Evolutionary conservation across 2,329 filamentous ascomycete genomes (phyloP).

Genomic region (Paraphoma chrysanthemicola): DNA sequence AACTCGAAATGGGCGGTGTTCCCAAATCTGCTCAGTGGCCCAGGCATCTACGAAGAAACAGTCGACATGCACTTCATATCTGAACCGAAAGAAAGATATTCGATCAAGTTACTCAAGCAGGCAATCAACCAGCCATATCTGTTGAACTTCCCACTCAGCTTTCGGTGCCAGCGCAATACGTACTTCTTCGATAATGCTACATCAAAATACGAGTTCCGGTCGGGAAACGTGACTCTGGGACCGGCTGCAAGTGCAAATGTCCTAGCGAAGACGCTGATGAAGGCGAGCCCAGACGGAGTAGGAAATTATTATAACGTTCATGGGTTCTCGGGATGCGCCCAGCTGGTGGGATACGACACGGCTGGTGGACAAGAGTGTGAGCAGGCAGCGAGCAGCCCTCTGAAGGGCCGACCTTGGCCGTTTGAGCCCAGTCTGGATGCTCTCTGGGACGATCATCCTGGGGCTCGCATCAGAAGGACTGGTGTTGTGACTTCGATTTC

Average conservation of each 20-base stretch:
- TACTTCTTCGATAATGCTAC: constrained; percentile 14
- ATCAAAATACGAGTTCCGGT: constrained; percentile 7
- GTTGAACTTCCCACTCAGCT: background rate
- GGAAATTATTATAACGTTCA: background rate
- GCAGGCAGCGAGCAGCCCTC: constrained; percentile 3
- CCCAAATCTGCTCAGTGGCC: background rate
- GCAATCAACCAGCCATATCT: constrained; percentile 15
- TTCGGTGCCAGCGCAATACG: constrained; percentile 11
- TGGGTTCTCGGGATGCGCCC: constrained; percentile 16
- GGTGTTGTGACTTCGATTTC: background rate
- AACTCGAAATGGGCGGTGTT: background rate
- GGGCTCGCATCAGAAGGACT: background rate
- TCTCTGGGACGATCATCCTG: background rate
- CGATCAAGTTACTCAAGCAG: constrained; percentile 6
- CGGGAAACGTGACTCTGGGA: constrained; percentile 14
- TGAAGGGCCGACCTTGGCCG: background rate
- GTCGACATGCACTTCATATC: constrained; percentile 13
- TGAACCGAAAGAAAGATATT: constrained; percentile 1
- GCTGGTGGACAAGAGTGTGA: constrained; percentile 17
- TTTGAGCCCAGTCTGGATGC: no score
- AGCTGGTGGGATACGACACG: constrained; percentile 13
- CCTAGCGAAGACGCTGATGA: background rate
- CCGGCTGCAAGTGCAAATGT: constrained; percentile 9
- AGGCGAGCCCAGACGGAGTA: background rate
- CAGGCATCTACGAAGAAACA: constrained; percentile 7